phyloP scores from a whole-genome alignment of 352 stramenopile species.

The Phytophthora megakarya region DNA sequence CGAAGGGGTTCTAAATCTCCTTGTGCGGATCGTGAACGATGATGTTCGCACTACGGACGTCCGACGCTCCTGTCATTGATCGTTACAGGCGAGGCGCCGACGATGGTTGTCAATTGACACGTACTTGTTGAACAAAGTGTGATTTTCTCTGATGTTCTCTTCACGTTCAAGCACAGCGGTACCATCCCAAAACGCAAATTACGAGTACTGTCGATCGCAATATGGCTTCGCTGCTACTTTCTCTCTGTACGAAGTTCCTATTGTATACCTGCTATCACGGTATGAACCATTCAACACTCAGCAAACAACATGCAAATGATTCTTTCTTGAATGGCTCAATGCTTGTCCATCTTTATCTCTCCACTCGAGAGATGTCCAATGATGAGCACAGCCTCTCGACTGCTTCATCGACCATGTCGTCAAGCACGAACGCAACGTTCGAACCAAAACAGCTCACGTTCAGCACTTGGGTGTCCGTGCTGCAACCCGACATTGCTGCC shows the following conservation, averaged over 20 bases:
- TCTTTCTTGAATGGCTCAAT: slow-evolving; percentile 8
- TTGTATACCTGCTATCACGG: slow-evolving; percentile 28
- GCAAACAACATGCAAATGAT: slow-evolving; percentile 12
- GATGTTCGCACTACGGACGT: slow-evolving; percentile 12
- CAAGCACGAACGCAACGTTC: slow-evolving; percentile 84
- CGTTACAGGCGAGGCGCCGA: slow-evolving; percentile 8
- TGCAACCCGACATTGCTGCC: slow-evolving; percentile 83
- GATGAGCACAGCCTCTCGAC: slow-evolving; percentile 69
- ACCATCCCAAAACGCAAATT: slow-evolving; percentile 17
- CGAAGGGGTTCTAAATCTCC: slow-evolving; percentile 10
- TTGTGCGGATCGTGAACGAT: slow-evolving; percentile 24
- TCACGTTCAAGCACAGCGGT: slow-evolving; percentile 8
- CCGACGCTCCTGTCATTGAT: background rate
- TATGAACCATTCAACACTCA: slow-evolving; percentile 16
- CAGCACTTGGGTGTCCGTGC: slow-evolving; percentile 80
- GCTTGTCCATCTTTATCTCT: slow-evolving; percentile 42
- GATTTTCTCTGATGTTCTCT: slow-evolving; percentile 31
- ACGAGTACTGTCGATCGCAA: slow-evolving; percentile 15
- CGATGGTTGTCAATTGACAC: slow-evolving; percentile 30
- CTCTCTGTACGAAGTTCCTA: slow-evolving; percentile 23
- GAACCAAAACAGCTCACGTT: slow-evolving; percentile 88
- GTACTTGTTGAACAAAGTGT: slow-evolving; percentile 45
- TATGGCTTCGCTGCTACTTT: slow-evolving; percentile 15
- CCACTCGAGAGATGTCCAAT: slow-evolving; percentile 71
- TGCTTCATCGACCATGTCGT: slow-evolving; percentile 76